A percentile compares a stretch with the other conserved stretches of the same genome.
Conservation (phyloP, 768 basidiomycete genomes). For the Trametes gibbosa region DNA sequence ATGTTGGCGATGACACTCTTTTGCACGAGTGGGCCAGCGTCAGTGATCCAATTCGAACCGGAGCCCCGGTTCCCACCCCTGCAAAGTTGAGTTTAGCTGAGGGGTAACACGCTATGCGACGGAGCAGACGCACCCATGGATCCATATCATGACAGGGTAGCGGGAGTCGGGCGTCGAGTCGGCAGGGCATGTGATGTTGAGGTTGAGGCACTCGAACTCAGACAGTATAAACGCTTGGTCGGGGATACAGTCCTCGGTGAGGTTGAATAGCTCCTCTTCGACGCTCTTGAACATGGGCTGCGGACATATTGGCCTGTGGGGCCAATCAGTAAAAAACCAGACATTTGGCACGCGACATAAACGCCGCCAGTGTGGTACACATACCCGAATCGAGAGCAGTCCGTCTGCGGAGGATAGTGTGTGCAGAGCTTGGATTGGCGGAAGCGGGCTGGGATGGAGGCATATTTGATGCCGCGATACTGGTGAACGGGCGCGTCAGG, state of each 20-base stretch:
- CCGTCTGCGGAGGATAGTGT: slow-evolving; percentile 54
- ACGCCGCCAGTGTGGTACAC: slow-evolving; percentile 20
- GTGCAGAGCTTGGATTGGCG: slow-evolving; percentile 65
- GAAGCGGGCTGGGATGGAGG: slow-evolving; percentile 68
- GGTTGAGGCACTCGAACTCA: slow-evolving; percentile 78
- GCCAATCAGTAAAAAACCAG: too few species aligned
- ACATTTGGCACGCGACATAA: background rate
- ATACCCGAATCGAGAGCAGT: slow-evolving; percentile 68
- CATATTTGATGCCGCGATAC: slow-evolving; percentile 79
- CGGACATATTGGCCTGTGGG: slow-evolving; percentile 69
- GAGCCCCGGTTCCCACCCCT: slow-evolving; percentile 74
- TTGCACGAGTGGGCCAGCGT: slow-evolving; percentile 68
- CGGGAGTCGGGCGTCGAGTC: slow-evolving; percentile 50
- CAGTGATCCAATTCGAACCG: slow-evolving; percentile 76
- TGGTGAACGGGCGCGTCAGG: slow-evolving; percentile 58
- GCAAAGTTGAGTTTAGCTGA: slow-evolving; percentile 8
- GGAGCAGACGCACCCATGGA: slow-evolving; percentile 65
- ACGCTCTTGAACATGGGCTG: slow-evolving; percentile 48
- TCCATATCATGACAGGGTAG: slow-evolving; percentile 79
- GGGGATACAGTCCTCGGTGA: slow-evolving; percentile 51
- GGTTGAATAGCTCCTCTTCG: slow-evolving; percentile 63
- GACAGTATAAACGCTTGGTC: slow-evolving; percentile 56
- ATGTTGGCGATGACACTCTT: slow-evolving; percentile 60
- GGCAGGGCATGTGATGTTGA: slow-evolving; percentile 77
- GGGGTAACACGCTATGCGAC: background rate